Evolutionary conservation across 441 rosid species (phyloP).

Genomic region (Erodium texanum): DNA sequence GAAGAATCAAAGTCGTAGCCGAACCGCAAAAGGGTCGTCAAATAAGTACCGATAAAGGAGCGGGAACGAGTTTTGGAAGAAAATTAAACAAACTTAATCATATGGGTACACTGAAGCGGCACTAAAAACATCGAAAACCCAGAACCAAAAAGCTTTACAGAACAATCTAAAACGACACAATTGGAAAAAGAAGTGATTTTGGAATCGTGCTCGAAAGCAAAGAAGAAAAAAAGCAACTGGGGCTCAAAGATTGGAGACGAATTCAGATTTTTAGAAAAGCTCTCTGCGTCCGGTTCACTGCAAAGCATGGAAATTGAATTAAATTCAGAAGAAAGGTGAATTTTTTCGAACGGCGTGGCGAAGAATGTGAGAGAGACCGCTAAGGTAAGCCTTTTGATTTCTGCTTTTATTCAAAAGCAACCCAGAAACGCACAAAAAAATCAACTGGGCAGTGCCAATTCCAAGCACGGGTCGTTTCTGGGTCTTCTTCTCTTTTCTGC

Average conservation of each 20-base stretch:
- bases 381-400: conserved; percentile 12
- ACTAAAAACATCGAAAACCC: not conserved
- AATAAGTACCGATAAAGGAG: not conserved
- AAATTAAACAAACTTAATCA: not conserved
- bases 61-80: too few species aligned
- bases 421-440: conserved; percentile 12
- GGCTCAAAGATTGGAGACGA: conserved; percentile 19
- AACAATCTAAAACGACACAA: not conserved
- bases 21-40: conserved; percentile 2
- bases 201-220: too few species aligned
- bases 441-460: conserved; percentile 10
- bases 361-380: conserved; percentile 2
- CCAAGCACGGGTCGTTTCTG: conserved; percentile 15
- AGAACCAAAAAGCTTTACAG: not conserved
- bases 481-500: not conserved
- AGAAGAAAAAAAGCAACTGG: not conserved
- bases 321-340: conserved; percentile 3
- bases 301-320: too few species aligned
- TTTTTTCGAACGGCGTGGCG: conserved; percentile 18
- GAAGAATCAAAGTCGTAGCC: too few species aligned
- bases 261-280: conserved; percentile 21
- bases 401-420: conserved; percentile 9
- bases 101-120: too few species aligned
- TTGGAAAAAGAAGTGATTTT: not conserved
- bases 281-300: too few species aligned